phyloP scores from a whole-genome alignment of 257 asterid species.

The Solanum lycopersicoides region DNA sequence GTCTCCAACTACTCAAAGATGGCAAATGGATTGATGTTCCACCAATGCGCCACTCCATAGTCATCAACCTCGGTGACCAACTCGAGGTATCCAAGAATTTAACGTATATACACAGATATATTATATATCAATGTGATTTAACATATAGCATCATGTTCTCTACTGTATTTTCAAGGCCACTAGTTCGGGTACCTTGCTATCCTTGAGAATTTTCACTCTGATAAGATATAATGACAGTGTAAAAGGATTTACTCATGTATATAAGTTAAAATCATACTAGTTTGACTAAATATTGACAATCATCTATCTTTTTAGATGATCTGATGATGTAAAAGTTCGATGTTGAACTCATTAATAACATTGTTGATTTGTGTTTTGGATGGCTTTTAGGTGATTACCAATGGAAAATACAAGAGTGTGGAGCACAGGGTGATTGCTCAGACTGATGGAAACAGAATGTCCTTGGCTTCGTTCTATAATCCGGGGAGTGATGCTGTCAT shows the following conservation, averaged over 20 bases:
- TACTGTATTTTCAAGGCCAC: neutral
- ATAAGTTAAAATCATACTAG: neutral
- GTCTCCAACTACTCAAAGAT: slow-evolving; percentile 68
- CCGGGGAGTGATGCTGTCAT: slow-evolving; percentile 61
- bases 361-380: neutral
- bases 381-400: slow-evolving; percentile 37
- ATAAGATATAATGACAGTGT: neutral
- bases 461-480: slow-evolving; percentile 59
- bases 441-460: slow-evolving; percentile 50
- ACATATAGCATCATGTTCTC: neutral
- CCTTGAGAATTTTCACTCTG: neutral
- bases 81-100: slow-evolving; percentile 42
- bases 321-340: neutral
- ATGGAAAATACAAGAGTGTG: slow-evolving; percentile 67
- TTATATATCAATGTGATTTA: neutral
- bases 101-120: neutral
- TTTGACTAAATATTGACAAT: neutral
- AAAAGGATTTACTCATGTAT: neutral
- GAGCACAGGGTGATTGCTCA: slow-evolving; percentile 52
- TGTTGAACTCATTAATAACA: neutral
- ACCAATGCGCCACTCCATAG: slow-evolving; percentile 70
- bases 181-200: neutral
- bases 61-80: slow-evolving; percentile 58
- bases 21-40: slow-evolving; percentile 72
- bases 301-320: neutral